These are phyloP conservation scores for Trichoderma parareesei DNA, from an alignment of 495 filamentous ascomycete species.

Conservation along the genomic window DNA sequence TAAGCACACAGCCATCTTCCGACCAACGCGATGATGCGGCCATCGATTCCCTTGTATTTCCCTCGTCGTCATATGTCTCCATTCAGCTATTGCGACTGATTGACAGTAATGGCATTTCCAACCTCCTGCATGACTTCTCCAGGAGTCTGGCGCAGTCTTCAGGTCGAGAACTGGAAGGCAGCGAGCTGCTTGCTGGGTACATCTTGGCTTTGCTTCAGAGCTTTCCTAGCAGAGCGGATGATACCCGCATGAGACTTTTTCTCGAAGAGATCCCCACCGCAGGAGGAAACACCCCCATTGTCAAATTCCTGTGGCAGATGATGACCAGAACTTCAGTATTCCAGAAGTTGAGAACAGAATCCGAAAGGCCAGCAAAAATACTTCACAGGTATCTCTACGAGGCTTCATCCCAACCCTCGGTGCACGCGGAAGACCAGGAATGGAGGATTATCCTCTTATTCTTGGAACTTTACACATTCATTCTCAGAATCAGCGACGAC, in stretches of 20 bases:
- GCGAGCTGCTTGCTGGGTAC: slow-evolving; percentile 64
- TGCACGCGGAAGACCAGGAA: slow-evolving; percentile 49
- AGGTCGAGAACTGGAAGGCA: slow-evolving; percentile 1
- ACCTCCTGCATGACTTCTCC: slow-evolving; percentile 4
- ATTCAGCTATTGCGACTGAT: slow-evolving; percentile 55
- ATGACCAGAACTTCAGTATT: slow-evolving; percentile 61
- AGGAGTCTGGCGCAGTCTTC: slow-evolving; percentile 3
- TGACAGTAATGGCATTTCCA: slow-evolving; percentile 25
- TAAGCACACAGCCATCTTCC: slow-evolving; percentile 12
- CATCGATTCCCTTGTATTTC: slow-evolving; percentile 14
- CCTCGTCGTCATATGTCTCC: slow-evolving; percentile 49
- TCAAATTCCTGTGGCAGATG: slow-evolving; percentile 86
- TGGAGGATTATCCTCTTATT: slow-evolving; percentile 89
- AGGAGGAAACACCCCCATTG: slow-evolving; percentile 49
- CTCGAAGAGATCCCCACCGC: slow-evolving; percentile 59
- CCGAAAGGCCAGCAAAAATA: slow-evolving; percentile 18
- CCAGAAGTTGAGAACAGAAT: slow-evolving; percentile 40
- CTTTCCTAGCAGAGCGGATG: slow-evolving; percentile 76
- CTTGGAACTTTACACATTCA: slow-evolving; percentile 86
- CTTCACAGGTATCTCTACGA: slow-evolving; percentile 19
- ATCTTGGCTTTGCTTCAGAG: slow-evolving; percentile 77
- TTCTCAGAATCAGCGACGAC: slow-evolving; percentile 87
- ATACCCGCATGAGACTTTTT: slow-evolving; percentile 94
- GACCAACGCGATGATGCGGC: slow-evolving; percentile 12
- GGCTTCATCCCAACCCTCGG: slow-evolving; percentile 13